Percentiles rank a stretch among this genome's conserved stretches.
phyloP scores from a whole-genome alignment of 495 filamentous ascomycete species.

The Podospora australis region DNA sequence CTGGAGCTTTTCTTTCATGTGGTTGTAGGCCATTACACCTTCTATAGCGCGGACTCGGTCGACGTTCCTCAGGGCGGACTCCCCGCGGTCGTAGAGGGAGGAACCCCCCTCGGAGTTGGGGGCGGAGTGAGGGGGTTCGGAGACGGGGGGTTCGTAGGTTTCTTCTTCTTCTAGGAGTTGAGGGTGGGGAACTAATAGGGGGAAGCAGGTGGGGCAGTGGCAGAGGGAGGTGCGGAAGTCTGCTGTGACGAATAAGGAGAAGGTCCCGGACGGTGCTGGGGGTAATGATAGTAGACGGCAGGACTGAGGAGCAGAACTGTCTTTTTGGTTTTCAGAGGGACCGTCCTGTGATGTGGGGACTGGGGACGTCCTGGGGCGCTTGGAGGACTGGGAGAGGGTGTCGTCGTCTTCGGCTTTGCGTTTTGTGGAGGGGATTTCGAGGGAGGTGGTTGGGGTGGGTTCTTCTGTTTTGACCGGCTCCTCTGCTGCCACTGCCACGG shows the following conservation, averaged over 20 bases:
- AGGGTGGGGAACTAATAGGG: constrained; percentile 57
- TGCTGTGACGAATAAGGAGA: constrained; percentile 75
- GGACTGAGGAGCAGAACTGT: neutral
- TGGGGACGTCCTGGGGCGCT: constrained; percentile 56
- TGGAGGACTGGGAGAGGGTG: constrained; percentile 38
- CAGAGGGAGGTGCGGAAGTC: constrained; percentile 72
- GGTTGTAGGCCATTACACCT: constrained; percentile 95
- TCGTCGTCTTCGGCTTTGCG: constrained; percentile 57
- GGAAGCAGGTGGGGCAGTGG: constrained; percentile 73
- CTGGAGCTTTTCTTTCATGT: constrained; percentile 89
- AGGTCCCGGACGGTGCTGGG: constrained; percentile 38
- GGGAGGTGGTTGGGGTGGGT: neutral
- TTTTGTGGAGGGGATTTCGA: constrained; percentile 54
- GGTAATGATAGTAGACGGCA: constrained; percentile 9
- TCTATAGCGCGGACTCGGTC: constrained; percentile 92
- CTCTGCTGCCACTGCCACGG: neutral
- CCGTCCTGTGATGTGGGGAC: neutral
- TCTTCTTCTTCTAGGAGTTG: constrained; percentile 92
- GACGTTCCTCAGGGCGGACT: constrained; percentile 80
- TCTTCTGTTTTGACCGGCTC: too few relatives aligned
- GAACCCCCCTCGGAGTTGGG: constrained; percentile 44
- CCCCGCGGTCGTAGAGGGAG: constrained; percentile 80
- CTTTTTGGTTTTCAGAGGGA: neutral
- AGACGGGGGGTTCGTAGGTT: constrained; percentile 82
- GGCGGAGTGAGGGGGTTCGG: constrained; percentile 31